Evolutionary conservation across 1,284 basidiomycete species (phyloP).

Genomic region (Ustilago curta): DNA sequence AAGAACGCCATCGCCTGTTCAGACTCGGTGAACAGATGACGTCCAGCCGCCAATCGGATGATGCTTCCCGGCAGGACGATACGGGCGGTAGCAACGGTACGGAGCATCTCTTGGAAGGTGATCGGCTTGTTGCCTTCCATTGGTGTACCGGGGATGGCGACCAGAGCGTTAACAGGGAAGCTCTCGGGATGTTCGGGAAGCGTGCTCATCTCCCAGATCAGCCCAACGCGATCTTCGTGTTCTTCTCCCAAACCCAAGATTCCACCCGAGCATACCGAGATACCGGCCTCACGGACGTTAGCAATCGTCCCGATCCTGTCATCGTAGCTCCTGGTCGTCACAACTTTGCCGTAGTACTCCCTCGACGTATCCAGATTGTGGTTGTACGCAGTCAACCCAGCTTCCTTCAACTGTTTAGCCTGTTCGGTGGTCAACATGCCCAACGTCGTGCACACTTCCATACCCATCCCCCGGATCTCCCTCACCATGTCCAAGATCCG

Average conservation of each 20-base stretch:
- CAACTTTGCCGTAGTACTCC: conserved; percentile 94
- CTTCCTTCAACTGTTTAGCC: conserved; percentile 85
- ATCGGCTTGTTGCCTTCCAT: conserved; percentile 73
- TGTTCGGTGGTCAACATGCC: conserved; percentile 96
- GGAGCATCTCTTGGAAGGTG: conserved; percentile 82
- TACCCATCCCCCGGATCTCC: conserved; percentile 72
- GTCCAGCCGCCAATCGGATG: conserved; percentile 92
- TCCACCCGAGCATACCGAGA: conserved; percentile 96
- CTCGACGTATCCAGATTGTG: conserved; percentile 98
- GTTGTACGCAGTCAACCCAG: conserved; percentile 96
- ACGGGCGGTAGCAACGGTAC: conserved; percentile 94
- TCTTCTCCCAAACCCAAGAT: conserved; percentile 94
- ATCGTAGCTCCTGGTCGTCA: conserved; percentile 93
- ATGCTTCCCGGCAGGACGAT: conserved; percentile 90
- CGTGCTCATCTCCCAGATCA: conserved; percentile 91
- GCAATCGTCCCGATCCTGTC: conserved; percentile 89
- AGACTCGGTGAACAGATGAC: conserved; percentile 87
- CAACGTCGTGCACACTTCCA: conserved; percentile 91
- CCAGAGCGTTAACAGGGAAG: conserved; percentile 96
- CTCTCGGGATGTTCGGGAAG: conserved; percentile 96
- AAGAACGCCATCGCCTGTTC: conserved; percentile 98
- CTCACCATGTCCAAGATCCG: conserved; percentile 91
- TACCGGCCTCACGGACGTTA: conserved; percentile 91
- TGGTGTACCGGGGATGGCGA: conserved; percentile 75
- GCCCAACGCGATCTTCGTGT: conserved; percentile 87